Conservation (phyloP, 306 rosid genomes). For the Trifolium pratense region DNA sequence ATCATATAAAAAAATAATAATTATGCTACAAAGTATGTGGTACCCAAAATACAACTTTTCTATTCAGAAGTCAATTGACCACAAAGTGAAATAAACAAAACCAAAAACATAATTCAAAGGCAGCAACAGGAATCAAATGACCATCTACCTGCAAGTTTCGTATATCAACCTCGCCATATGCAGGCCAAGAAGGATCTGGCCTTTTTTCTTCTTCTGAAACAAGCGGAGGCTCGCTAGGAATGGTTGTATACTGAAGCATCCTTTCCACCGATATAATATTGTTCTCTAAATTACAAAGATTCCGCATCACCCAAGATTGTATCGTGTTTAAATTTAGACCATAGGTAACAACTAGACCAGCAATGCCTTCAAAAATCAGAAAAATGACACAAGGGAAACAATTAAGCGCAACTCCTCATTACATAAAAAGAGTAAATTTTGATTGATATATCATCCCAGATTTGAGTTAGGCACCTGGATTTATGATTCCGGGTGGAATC, state of each 20-base stretch:
- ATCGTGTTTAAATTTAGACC: conserved; percentile 76
- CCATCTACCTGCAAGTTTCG: conserved; percentile 71
- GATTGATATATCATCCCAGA: conserved; percentile 6
- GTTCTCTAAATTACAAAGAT: conserved; percentile 75
- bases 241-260: conserved; percentile 64
- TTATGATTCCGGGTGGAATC: conserved; percentile 66
- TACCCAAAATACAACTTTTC: too few relatives aligned
- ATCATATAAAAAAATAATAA: not conserved
- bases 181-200: conserved; percentile 77
- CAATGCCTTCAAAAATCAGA: conserved; percentile 57
- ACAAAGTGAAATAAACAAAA: not conserved
- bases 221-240: conserved; percentile 78
- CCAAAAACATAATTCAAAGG: not conserved
- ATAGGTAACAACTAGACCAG: conserved; percentile 87
- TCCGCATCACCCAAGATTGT: conserved; percentile 71
- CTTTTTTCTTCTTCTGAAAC: conserved; percentile 58
- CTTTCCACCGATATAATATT: conserved; percentile 91
- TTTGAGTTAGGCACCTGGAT: conserved; percentile 62
- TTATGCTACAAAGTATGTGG: not conserved
- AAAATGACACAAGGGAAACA: conserved; percentile 4
- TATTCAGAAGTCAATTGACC: too few relatives aligned
- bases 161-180: conserved; percentile 68
- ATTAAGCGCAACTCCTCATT: not conserved
- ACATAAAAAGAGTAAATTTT: not conserved
- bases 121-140: not conserved